phyloP scores from a whole-genome alignment of 352 stramenopile species.

The Phytophthora chlamydospora region DNA sequence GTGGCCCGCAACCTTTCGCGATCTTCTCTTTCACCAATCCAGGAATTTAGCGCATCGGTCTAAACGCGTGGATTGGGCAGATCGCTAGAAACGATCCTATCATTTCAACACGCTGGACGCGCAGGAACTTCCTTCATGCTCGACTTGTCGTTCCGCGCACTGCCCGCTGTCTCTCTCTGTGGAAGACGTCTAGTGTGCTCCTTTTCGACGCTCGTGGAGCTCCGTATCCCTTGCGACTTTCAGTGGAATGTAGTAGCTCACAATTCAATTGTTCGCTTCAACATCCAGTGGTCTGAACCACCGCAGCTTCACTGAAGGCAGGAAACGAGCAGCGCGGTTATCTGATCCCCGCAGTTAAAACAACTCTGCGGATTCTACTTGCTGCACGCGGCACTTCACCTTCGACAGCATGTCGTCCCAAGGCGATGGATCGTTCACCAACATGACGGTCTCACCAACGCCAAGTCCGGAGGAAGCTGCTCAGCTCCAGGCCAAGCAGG shows the following conservation, averaged over 20 bases:
- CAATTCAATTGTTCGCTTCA: constrained; percentile 26
- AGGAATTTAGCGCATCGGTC: constrained; percentile 4
- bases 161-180: constrained; percentile 13
- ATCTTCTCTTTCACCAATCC: constrained; percentile 24
- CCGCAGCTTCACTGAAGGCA: constrained; percentile 6
- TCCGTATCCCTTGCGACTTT: constrained; percentile 4
- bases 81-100: neutral
- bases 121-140: constrained; percentile 2
- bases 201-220: constrained; percentile 8
- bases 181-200: constrained; percentile 1
- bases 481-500: constrained; percentile 36
- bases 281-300: constrained; percentile 5
- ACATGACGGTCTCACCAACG: constrained; percentile 16
- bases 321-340: constrained; percentile 13
- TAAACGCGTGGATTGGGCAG: constrained; percentile 12
- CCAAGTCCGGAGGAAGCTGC: constrained; percentile 40
- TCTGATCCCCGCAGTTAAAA: constrained; percentile 16
- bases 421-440: constrained; percentile 12
- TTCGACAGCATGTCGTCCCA: constrained; percentile 28
- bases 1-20: constrained; percentile 20
- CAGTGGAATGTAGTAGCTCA: constrained; percentile 10
- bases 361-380: too few relatives aligned
- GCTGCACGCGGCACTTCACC: neutral
- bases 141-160: constrained; percentile 9
- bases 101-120: constrained; percentile 1